Conservation (phyloP, 192 early-diverging fungal genomes). For the Kickxella alabastrina region DNA sequence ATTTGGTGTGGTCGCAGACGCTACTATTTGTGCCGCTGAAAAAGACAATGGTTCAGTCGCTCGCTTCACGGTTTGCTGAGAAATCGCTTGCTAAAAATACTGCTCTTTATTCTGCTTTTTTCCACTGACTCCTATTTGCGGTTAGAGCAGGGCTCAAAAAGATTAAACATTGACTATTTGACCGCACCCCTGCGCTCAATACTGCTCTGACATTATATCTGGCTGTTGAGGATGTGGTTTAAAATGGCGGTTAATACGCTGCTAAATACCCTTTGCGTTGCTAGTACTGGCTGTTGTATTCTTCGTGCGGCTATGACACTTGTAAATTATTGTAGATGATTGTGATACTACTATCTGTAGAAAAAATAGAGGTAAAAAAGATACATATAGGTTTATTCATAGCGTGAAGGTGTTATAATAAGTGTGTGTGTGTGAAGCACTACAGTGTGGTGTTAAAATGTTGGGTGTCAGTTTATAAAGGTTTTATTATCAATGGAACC, state of each 20-base stretch:
- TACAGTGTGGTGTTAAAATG: too few relatives aligned
- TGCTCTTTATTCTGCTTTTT: too few relatives aligned
- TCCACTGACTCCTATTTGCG: too few relatives aligned
- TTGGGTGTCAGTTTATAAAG: too few relatives aligned
- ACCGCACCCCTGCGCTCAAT: conserved; percentile 31
- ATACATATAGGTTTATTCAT: too few relatives aligned
- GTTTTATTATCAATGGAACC: too few relatives aligned
- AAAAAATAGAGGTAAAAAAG: too few relatives aligned
- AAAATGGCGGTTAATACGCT: conserved; percentile 41
- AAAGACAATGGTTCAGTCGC: not conserved
- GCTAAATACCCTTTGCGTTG: not conserved
- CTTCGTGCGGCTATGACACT: too few relatives aligned
- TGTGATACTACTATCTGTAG: conserved; percentile 12
- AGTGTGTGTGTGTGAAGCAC: too few relatives aligned
- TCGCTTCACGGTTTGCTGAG: too few relatives aligned
- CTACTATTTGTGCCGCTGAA: not conserved
- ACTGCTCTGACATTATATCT: conserved; percentile 29
- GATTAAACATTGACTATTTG: conserved; percentile 11
- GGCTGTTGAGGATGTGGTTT: conserved; percentile 30
- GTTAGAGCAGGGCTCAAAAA: conserved; percentile 35
- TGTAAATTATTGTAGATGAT: conserved; percentile 4
- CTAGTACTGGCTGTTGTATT: not conserved
- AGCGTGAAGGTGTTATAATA: too few relatives aligned
- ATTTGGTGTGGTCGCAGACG: not conserved
- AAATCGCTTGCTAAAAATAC: too few relatives aligned